phyloP scores from a whole-genome alignment of 768 basidiomycete genomes.

The Tulasnella sp. region DNA sequence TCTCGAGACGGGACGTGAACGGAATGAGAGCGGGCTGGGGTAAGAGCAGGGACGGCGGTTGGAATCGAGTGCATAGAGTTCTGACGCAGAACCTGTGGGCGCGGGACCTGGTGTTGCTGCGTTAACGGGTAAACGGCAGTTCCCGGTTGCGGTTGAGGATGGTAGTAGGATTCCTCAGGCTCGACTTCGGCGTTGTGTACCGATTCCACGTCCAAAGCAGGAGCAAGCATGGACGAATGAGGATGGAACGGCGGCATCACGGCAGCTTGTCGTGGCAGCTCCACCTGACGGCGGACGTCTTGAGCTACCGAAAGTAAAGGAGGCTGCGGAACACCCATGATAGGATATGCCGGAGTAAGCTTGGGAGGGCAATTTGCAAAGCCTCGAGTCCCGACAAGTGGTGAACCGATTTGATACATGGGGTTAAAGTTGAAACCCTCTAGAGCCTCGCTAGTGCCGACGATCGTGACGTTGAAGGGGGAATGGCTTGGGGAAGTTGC shows the following conservation, averaged over 20 bases:
- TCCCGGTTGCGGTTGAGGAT: background rate
- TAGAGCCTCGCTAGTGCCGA: background rate
- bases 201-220: background rate
- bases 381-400: background rate
- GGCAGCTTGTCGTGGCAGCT: background rate
- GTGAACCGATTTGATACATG: background rate
- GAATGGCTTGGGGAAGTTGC: conserved; percentile 1
- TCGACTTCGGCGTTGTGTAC: background rate
- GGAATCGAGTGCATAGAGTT: conserved; percentile 8
- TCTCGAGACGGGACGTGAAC: background rate
- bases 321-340: background rate
- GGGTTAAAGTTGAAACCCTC: conserved; percentile 1
- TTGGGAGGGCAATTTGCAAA: background rate
- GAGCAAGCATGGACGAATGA: background rate
- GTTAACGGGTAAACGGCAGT: background rate
- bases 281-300: background rate
- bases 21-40: conserved; percentile 6
- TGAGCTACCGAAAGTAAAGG: background rate
- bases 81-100: conserved; percentile 2
- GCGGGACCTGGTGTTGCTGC: conserved; percentile 1
- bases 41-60: conserved; percentile 12
- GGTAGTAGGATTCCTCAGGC: conserved; percentile 2
- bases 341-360: background rate
- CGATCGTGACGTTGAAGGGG: conserved; percentile 11
- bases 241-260: background rate